phyloP scores from a whole-genome alignment of 106 monocot species.

The Acorus calamus region DNA sequence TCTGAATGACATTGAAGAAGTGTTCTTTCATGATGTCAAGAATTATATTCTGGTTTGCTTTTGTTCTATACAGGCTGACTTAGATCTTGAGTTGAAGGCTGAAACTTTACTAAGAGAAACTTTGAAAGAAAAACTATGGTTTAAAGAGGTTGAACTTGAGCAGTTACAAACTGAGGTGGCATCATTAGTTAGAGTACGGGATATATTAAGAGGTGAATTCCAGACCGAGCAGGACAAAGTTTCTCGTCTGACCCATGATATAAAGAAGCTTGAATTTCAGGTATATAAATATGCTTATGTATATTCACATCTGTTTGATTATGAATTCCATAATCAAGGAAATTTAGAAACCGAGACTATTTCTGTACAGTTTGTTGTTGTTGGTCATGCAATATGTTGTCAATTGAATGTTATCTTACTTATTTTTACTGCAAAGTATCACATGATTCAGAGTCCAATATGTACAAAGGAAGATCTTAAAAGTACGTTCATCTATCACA shows the following conservation, averaged over 20 bases:
- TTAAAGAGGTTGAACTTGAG: constrained; percentile 55
- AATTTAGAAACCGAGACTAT: not conserved
- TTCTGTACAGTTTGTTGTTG: too few relatives aligned
- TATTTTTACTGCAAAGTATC: too few relatives aligned
- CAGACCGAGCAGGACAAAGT: constrained; percentile 53
- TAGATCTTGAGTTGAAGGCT: constrained; percentile 56
- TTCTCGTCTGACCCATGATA: constrained; percentile 53
- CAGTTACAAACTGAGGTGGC: constrained; percentile 54
- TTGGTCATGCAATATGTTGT: too few relatives aligned
- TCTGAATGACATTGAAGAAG: too few relatives aligned
- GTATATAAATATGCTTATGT: constrained; percentile 17
- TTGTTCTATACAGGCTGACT: constrained; percentile 33
- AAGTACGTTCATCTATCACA: too few relatives aligned
- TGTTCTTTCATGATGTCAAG: too few relatives aligned
- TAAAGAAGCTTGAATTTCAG: constrained; percentile 58
- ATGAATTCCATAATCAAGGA: not conserved
- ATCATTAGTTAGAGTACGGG: constrained; percentile 41
- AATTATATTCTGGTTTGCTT: not conserved
- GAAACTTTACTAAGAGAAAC: constrained; percentile 55
- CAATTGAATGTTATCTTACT: too few relatives aligned
- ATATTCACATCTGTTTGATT: not conserved
- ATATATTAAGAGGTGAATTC: constrained; percentile 37
- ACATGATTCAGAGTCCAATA: too few relatives aligned
- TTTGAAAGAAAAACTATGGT: constrained; percentile 48
- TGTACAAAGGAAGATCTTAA: too few relatives aligned